Evolutionary conservation across 257 asterid genomes (phyloP).

Genomic region (Lycium barbarum): DNA sequence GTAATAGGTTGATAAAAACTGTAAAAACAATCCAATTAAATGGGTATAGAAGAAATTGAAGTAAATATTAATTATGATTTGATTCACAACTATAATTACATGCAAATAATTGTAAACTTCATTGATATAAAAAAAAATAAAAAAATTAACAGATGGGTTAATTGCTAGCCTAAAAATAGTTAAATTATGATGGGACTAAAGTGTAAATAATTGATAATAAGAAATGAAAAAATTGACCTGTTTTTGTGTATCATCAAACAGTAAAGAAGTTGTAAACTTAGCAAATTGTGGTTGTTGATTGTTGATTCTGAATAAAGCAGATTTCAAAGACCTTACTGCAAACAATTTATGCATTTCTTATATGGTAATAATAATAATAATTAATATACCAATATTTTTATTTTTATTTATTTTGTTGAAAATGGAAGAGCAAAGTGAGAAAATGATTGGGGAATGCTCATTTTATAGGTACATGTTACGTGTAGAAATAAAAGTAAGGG

Average conservation of each 20-base stretch:
- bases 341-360: slow-evolving; percentile 67
- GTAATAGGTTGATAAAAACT: neutral
- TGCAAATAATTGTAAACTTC: neutral
- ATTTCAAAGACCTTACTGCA: slow-evolving; percentile 59
- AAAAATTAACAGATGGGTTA: no score
- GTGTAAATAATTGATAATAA: no score
- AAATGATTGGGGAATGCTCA: neutral
- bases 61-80: neutral
- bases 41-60: neutral
- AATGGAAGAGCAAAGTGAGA: neutral
- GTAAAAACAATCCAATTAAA: neutral
- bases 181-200: no score
- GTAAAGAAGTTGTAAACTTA: slow-evolving; percentile 74
- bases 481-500: neutral
- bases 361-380: neutral
- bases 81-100: neutral
- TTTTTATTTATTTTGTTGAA: neutral
- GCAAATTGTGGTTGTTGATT: slow-evolving; percentile 46
- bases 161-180: no score
- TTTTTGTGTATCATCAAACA: slow-evolving; percentile 83
- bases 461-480: neutral
- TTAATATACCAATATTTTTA: no score
- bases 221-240: slow-evolving; percentile 53
- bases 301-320: slow-evolving; percentile 47
- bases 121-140: no score